Base-by-base conservation (phyloP, 805 yeast genomes). In the Yamadazyma akitaensis region DNA sequence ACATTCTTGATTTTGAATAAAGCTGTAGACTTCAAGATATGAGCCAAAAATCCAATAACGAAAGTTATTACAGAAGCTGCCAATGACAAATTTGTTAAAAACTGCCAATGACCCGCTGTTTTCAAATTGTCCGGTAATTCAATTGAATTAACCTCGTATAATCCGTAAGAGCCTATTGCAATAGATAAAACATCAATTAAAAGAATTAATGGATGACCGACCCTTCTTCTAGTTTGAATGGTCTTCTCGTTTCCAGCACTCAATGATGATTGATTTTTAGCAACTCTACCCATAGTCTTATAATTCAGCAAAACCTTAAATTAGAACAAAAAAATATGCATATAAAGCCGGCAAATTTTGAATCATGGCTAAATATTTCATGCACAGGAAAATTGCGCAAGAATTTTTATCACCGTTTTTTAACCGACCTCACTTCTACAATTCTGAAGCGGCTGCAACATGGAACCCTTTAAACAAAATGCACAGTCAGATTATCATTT, bases 101-200 rank as follows among this genome's bases (percentile, higher is more conserved):
- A 86, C 58, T 86, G 92, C 64, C 75, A 76, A 47, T 79, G 85
- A 1, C 92, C 92, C 0, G 82, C 92, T 18, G 65, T 61, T 1
- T 57, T 67, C 24, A 85, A 62, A 32, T 63, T 67, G 1, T 63
- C 67, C 0, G 90, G 89, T 21, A 85, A 63, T 12, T 57, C 34
- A 3, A 60, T 7, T 64, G 33, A 5, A 35, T 35, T 16, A 45
- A 44, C 34, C 58, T 52, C 35, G 53, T 51, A 30, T 45, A 63
- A 44, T 11, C 73, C 75, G 40, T 56, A 63, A 2, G 40, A 30
- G 3, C 73, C 72, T 32, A 66, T 53, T 3, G 49, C 50, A 8
- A 66, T 36, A 7, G 72, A 65, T 2, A 56, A 46, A 2, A 51
- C 44, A 43, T 64, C 53, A 37, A 69, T 54, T 3, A 46, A 42